Evolutionary conservation across 1,284 basidiomycete genomes (phyloP).

Genomic region (Rhodofomes roseus): DNA sequence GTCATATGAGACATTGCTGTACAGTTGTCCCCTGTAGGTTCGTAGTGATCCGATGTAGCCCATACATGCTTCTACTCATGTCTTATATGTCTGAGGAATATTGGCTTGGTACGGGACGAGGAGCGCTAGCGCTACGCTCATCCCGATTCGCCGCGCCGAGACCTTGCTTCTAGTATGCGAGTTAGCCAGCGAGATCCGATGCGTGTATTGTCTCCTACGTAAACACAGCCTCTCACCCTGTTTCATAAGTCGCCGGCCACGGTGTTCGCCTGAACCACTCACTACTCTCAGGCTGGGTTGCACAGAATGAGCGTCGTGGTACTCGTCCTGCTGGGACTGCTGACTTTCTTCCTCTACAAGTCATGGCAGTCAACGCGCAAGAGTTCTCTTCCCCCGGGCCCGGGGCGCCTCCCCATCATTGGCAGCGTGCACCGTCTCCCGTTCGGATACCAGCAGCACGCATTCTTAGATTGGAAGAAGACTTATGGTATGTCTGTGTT

Average conservation of each 20-base stretch:
- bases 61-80: no score
- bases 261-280: no score
- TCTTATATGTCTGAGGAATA: no score
- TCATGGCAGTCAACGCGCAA: not conserved
- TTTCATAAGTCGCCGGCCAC: no score
- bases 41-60: not conserved
- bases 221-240: no score
- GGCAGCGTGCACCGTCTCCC: not conserved
- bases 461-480: not conserved
- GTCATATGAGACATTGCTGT: no score
- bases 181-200: no score
- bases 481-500: not conserved
- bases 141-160: no score
- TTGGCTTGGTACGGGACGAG: no score
- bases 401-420: not conserved
- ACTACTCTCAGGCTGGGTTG: no score
- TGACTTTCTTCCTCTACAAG: not conserved
- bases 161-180: not conserved
- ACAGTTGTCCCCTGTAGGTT: not conserved
- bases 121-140: no score
- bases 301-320: not conserved
- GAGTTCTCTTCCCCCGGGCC: not conserved
- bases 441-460: not conserved
- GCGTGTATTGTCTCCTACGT: no score
- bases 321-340: not conserved